Percentiles rank a stretch among this genome's conserved stretches.
These are phyloP conservation scores for Trichoderma sp. DNA, from an alignment of 2,329 filamentous ascomycete genomes.

Conservation along the genomic window DNA sequence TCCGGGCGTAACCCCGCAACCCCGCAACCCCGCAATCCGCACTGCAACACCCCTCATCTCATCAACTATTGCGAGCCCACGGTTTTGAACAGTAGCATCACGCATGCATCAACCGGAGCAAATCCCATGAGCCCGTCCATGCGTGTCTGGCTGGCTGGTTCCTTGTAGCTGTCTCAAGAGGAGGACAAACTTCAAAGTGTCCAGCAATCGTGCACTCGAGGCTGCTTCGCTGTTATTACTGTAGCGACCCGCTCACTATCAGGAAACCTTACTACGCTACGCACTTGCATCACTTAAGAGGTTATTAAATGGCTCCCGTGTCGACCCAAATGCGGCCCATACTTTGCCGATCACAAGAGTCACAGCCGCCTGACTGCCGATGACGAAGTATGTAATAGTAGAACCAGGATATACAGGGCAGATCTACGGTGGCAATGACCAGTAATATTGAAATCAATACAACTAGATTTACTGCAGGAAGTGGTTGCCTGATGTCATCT, in stretches of 20 bases:
- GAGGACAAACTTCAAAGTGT: neutral
- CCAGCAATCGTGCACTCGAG: neutral
- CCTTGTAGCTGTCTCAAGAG: neutral
- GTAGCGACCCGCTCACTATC: neutral
- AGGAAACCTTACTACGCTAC: neutral
- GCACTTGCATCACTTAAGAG: neutral
- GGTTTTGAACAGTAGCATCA: neutral
- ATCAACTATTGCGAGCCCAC: neutral
- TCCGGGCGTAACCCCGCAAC: neutral
- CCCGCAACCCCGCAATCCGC: neutral
- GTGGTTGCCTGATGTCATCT: neutral
- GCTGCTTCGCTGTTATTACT: neutral
- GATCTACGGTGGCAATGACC: neutral
- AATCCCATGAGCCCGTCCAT: neutral
- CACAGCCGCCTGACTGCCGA: neutral
- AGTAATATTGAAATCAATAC: neutral
- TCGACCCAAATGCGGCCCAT: neutral
- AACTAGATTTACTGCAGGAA: neutral
- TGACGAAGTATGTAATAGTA: neutral
- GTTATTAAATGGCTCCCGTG: neutral
- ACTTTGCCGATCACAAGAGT: neutral
- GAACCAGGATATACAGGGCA: neutral
- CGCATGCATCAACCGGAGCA: neutral
- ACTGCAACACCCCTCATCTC: slow-evolving; percentile 11
- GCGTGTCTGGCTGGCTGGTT: neutral